Conservation (phyloP, 1,284 basidiomycete species). For the Malassezia furfur region DNA sequence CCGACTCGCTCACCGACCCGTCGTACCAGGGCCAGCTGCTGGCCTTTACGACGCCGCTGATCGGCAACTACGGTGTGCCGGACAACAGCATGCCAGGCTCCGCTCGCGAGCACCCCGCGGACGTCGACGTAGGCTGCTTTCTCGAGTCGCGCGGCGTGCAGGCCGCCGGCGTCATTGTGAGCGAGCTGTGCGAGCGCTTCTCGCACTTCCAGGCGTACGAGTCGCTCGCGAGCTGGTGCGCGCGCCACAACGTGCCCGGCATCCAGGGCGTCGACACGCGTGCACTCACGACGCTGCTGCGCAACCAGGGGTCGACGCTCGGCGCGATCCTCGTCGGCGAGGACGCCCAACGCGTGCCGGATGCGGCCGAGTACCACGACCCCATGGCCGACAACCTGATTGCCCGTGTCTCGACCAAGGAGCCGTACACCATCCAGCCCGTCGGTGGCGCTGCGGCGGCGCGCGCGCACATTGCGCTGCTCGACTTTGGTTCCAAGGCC, state of each 20-base stretch:
- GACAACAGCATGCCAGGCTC: constrained; percentile 54
- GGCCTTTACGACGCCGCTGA: constrained; percentile 94
- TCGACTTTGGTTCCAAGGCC: constrained; percentile 95
- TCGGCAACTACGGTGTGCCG: constrained; percentile 97
- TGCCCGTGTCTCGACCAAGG: constrained; percentile 77
- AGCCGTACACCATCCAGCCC: constrained; percentile 77
- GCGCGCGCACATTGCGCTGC: constrained; percentile 73
- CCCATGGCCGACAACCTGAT: constrained; percentile 86
- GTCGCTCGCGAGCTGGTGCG: constrained; percentile 85
- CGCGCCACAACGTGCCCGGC: constrained; percentile 77
- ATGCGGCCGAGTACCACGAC: constrained; percentile 58
- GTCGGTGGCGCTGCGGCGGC: constrained; percentile 56
- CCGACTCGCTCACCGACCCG: constrained; percentile 98
- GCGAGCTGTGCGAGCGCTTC: constrained; percentile 86
- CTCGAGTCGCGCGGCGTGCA: constrained; percentile 84
- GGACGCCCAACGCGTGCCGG: constrained; percentile 58
- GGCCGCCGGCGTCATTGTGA: constrained; percentile 84
- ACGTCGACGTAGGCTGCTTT: constrained; percentile 50
- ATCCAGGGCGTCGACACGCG: constrained; percentile 96
- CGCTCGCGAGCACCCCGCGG: constrained; percentile 53
- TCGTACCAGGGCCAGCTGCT: constrained; percentile 96
- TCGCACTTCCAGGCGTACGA: constrained; percentile 91
- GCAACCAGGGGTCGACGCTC: constrained; percentile 93
- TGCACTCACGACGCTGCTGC: constrained; percentile 82
- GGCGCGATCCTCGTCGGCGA: constrained; percentile 77